These are phyloP conservation scores for Comarum palustre DNA, from an alignment of 306 rosid species.

Conservation along the genomic window DNA sequence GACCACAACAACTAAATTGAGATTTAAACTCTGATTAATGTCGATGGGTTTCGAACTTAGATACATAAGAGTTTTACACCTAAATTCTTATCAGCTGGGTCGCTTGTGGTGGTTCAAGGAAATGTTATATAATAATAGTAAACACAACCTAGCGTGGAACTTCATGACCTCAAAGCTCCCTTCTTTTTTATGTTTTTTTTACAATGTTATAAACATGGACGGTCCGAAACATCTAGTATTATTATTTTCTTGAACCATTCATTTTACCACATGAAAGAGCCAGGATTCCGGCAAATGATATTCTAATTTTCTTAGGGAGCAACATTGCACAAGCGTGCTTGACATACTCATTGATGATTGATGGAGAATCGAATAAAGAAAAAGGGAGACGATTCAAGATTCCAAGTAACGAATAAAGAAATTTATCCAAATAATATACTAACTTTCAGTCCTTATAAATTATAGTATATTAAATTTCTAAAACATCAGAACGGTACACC, in stretches of 20 bases:
- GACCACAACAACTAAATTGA: too few species aligned
- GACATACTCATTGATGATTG: not conserved
- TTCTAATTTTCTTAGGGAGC: not conserved
- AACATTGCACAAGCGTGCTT: constrained; percentile 5
- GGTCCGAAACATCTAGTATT: not conserved
- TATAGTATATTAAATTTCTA: too few species aligned
- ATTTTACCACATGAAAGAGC: not conserved
- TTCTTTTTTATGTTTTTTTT: not conserved
- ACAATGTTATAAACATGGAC: not conserved
- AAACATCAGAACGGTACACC: too few species aligned
- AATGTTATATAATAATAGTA: not conserved
- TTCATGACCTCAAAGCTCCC: not conserved
- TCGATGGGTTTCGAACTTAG: too few species aligned
- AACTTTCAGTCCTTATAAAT: too few species aligned
- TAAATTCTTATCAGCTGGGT: too few species aligned
- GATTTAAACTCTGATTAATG: too few species aligned
- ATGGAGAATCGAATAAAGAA: not conserved
- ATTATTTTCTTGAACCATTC: not conserved
- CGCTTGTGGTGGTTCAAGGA: too few species aligned
- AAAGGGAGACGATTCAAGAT: not conserved
- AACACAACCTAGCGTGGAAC: constrained; percentile 6
- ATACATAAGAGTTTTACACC: too few species aligned
- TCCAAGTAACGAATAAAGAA: not conserved
- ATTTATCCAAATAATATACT: too few species aligned
- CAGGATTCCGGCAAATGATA: not conserved